Conservation (phyloP, 1,284 basidiomycete species). For the Trichosporon faecale region DNA sequence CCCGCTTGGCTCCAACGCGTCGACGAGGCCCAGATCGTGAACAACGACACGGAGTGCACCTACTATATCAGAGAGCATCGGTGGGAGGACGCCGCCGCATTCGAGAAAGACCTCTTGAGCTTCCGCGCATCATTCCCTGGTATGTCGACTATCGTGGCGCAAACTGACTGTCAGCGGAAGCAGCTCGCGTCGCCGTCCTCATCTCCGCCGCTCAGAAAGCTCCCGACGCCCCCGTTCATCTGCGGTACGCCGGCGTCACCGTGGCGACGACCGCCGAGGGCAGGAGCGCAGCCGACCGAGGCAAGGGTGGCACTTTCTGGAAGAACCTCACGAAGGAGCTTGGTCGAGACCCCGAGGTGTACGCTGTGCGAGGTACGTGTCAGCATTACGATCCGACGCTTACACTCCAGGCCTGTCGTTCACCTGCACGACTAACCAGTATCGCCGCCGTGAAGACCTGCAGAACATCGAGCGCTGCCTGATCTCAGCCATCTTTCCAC, state of each 20-base stretch:
- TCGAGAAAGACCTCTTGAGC: not conserved
- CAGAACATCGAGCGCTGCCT: not conserved
- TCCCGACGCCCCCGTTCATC: not conserved
- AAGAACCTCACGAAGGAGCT: not conserved
- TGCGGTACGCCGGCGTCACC: not conserved
- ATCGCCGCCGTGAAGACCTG: not conserved
- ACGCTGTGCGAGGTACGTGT: not conserved
- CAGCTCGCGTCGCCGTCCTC: not conserved
- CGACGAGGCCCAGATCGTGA: no score
- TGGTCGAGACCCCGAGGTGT: not conserved
- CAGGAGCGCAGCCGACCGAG: not conserved
- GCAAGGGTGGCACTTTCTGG: not conserved
- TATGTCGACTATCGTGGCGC: not conserved
- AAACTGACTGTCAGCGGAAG: not conserved
- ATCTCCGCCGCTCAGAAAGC: not conserved
- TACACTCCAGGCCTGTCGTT: not conserved
- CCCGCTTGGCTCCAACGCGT: no score
- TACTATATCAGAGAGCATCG: not conserved
- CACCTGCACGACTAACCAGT: not conserved
- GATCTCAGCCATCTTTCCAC: not conserved
- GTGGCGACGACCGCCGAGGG: not conserved
- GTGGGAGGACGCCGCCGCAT: not conserved
- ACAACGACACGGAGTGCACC: no score
- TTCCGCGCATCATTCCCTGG: not conserved
- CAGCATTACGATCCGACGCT: not conserved